Base-by-base conservation (phyloP, 1,284 basidiomycete genomes). In the Ceratobasidium sp. region DNA sequence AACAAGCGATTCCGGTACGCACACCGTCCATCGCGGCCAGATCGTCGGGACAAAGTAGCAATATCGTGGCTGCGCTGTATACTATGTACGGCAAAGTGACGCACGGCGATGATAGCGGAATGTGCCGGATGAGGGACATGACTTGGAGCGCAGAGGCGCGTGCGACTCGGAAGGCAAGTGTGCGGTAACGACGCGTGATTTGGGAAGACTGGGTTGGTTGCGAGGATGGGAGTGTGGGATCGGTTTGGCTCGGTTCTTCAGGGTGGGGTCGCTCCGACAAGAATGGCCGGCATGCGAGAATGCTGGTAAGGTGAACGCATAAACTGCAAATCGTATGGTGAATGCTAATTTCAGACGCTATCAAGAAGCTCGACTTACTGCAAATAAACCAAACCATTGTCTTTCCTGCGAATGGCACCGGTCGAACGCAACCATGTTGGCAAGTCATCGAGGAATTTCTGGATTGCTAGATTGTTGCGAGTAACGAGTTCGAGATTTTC, bases 121-220 rank as follows among this genome's bases (percentile, higher is more conserved):
- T 68, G n/a, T 68, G 64, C 20, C 64, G 52, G 22, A 68, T 49
- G 25, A 68, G 64, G 7, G 64, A 68, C 7, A 52, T 55, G 1
- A 68, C 31, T 38, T 68, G 64, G 32, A 68, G 64, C 13, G 52
- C 64, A 29, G 64, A 68, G 27, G 64, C 64, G 20, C 64, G 64
- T 32, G 64, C 64, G 20, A 68, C 64, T n/a, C 64, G 64, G 64
- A 68, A 68, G 10, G 64, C 64, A 12, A 55, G 52, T 3, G 64
- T 68, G 7, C 64, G 64, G 20, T 68, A 68, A 29, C 64, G 64
- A 17, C 64, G 45, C 40, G 55, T 68, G 27, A 68, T 47, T 17
- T 68, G 64, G 1, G 53, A 68, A 20, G 50, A 54, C 22, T 56
- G 45, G 7, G n/a, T 68, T 8, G 64, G 52, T 40, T 65, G 62